Conservation (phyloP, 1,139 yeast species). For the Candida labiduridarum region DNA sequence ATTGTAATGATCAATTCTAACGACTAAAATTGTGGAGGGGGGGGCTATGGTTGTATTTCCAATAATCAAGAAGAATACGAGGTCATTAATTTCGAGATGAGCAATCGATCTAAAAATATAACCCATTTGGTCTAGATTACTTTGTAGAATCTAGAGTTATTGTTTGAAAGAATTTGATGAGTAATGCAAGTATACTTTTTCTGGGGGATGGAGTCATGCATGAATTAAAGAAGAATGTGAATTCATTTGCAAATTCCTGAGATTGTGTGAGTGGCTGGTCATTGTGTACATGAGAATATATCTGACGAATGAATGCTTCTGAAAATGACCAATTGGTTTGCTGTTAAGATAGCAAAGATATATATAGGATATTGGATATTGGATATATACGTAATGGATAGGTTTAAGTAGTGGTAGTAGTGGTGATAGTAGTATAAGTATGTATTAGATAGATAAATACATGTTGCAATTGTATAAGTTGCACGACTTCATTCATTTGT, state of each 20-base stretch:
- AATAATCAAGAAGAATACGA: not conserved
- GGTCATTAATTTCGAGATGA: not conserved
- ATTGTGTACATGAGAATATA: too few species aligned
- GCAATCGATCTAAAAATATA: too few species aligned
- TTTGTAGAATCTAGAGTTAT: not conserved
- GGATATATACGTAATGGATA: too few species aligned
- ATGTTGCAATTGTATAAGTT: not conserved
- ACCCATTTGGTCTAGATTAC: too few species aligned
- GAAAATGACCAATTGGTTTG: not conserved
- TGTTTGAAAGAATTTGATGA: not conserved
- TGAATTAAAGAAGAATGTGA: not conserved
- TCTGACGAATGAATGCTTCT: too few species aligned
- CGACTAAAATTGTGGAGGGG: too few species aligned
- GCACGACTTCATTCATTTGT: not conserved
- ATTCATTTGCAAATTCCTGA: not conserved
- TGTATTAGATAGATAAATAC: not conserved
- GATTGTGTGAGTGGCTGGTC: too few species aligned
- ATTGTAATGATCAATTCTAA: too few species aligned
- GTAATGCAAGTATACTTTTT: too few species aligned
- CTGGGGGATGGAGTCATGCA: not conserved
- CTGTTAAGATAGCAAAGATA: not conserved
- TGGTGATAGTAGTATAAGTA: not conserved
- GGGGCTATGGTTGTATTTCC: too few species aligned
- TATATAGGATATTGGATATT: not conserved
- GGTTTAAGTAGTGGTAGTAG: too few species aligned